These are phyloP conservation scores for Aspergillus carbonarius DNA, from an alignment of 2,329 filamentous ascomycete genomes.

Conservation along the genomic window DNA sequence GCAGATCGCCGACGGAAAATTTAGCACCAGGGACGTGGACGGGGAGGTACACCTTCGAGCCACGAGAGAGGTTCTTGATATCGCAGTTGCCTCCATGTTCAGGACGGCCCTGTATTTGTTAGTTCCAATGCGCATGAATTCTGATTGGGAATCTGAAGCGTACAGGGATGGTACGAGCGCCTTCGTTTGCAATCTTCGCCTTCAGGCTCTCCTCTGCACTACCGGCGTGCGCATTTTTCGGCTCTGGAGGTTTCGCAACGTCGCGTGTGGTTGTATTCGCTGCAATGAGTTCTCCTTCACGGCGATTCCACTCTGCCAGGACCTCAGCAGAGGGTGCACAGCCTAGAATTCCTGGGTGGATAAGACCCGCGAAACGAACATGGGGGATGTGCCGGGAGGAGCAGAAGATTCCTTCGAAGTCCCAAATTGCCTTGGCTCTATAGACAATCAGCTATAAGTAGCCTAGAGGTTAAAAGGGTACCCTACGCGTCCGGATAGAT, in stretches of 20 bases:
- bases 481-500: conserved; percentile 76
- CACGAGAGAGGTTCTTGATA: conserved; percentile 80
- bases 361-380: conserved; percentile 83
- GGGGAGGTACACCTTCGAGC: conserved; percentile 80
- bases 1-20: conserved; percentile 84
- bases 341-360: conserved; percentile 88
- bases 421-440: conserved; percentile 70
- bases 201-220: conserved; percentile 58
- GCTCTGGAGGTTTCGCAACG: conserved; percentile 75
- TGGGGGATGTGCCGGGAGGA: conserved; percentile 82
- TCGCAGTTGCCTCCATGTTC: conserved; percentile 91
- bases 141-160: background rate
- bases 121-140: background rate
- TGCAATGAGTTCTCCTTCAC: conserved; percentile 76
- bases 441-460: background rate
- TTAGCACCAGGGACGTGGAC: conserved; percentile 85
- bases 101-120: conserved; percentile 59
- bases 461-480: too few relatives aligned
- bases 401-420: conserved; percentile 77
- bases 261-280: conserved; percentile 64
- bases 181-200: conserved; percentile 70
- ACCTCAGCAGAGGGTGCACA: conserved; percentile 80
- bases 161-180: conserved; percentile 78
- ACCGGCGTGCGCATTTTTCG: conserved; percentile 71
- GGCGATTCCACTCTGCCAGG: conserved; percentile 77